A percentile compares a stretch with the other conserved stretches of the same genome.
Conservation (phyloP, 2,329 filamentous ascomycete species). For the Pseudocercospora musae region DNA sequence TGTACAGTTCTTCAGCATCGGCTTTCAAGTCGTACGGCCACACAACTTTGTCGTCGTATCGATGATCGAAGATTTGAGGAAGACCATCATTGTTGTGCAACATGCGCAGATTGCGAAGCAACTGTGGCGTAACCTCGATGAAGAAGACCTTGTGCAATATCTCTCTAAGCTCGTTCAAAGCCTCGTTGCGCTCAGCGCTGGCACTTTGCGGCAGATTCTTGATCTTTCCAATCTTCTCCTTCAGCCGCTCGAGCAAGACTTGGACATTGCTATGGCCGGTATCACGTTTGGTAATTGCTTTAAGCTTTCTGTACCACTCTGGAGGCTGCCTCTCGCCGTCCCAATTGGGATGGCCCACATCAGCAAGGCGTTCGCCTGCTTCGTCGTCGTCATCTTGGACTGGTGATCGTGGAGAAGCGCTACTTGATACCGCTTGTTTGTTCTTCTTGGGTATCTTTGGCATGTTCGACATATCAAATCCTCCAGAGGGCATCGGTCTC, state of each 20-base stretch:
- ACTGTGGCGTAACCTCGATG: slow-evolving; percentile 31
- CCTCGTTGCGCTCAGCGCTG: neutral
- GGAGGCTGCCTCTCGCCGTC: slow-evolving; percentile 12
- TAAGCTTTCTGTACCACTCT: slow-evolving; percentile 22
- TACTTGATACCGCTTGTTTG: neutral
- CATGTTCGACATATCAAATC: neutral
- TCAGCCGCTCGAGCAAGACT: slow-evolving; percentile 8
- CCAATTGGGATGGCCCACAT: neutral
- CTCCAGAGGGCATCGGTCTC: neutral
- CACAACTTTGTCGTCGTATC: slow-evolving; percentile 18
- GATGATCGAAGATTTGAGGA: slow-evolving; percentile 39
- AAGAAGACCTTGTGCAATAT: slow-evolving; percentile 42
- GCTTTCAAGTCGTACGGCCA: slow-evolving; percentile 49
- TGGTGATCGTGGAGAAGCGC: slow-evolving; percentile 3
- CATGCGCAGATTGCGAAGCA: slow-evolving; percentile 37
- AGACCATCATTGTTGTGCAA: slow-evolving; percentile 40
- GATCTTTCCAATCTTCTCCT: slow-evolving; percentile 7
- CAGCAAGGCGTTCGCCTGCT: neutral
- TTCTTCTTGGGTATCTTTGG: neutral
- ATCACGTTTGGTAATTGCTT: slow-evolving; percentile 2
- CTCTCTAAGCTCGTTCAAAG: slow-evolving; percentile 36
- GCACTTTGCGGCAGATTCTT: neutral
- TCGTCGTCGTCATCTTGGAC: neutral
- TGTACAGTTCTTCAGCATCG: slow-evolving; percentile 47
- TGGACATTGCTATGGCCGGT: slow-evolving; percentile 7